These are phyloP conservation scores for Macaranga tanarius DNA, from an alignment of 441 rosid species.

Conservation along the genomic window DNA sequence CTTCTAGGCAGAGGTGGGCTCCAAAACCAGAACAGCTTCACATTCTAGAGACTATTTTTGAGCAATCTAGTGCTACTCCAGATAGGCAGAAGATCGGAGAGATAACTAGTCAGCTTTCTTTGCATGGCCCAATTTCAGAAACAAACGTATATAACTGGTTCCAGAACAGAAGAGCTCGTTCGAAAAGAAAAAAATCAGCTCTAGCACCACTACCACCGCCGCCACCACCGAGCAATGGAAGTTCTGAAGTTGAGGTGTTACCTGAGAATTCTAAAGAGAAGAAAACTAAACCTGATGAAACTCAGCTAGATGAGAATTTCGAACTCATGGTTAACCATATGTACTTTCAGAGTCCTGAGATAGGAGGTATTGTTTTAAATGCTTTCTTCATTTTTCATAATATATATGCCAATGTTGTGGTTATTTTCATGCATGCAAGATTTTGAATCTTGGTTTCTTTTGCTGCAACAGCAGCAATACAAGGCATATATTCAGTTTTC, in stretches of 20 bases:
- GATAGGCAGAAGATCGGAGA: slow-evolving; percentile 62
- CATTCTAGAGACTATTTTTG: slow-evolving; percentile 64
- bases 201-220: background rate
- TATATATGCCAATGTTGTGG: too few species aligned
- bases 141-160: slow-evolving; percentile 91
- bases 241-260: slow-evolving; percentile 33
- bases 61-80: slow-evolving; percentile 65
- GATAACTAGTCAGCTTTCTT: slow-evolving; percentile 52
- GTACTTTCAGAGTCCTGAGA: slow-evolving; percentile 53
- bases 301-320: slow-evolving; percentile 34
- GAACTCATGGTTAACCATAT: slow-evolving; percentile 33
- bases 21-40: slow-evolving; percentile 70
- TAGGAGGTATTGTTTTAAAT: slow-evolving; percentile 38
- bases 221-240: slow-evolving; percentile 19
- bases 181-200: slow-evolving; percentile 56
- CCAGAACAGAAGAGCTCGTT: slow-evolving; percentile 77
- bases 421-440: too few species aligned
- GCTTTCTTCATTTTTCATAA: background rate
- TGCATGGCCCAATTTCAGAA: slow-evolving; percentile 73
- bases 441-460: too few species aligned
- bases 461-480: too few species aligned
- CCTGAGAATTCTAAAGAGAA: slow-evolving; percentile 29
- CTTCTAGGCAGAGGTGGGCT: slow-evolving; percentile 80
- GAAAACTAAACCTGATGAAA: slow-evolving; percentile 32
- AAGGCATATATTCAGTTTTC: too few species aligned